Base-by-base conservation (phyloP, 1,284 basidiomycete species). In the Thecaphora frezii region DNA sequence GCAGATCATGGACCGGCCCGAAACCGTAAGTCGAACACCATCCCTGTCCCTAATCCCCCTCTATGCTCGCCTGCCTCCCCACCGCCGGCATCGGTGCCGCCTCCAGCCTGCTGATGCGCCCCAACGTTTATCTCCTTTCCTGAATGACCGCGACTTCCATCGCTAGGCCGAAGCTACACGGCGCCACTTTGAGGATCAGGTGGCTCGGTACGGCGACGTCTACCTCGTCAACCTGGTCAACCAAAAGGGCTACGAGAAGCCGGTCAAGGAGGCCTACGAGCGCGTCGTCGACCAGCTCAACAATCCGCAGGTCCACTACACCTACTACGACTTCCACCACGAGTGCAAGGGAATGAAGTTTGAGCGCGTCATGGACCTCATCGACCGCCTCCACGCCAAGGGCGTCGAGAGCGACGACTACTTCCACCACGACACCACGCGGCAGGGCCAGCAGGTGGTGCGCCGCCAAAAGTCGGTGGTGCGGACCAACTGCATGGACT, bases 261-360 rank as follows among this genome's bases (percentile, higher is more conserved):
- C 93, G 8, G 86, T 99, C 70, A 98, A 98, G 82, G 93, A 97
- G 58, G 93, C 90, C 0, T 97, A 90, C 77, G 96, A 98, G 80
- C 85, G 85, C 28, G 85, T 87, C 51, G 81, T 97, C 37, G 81
- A 78, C n/a, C 76, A 78, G 63, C 80, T 87, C 47, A 83, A 85
- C 60, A 71, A 88, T 30, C 83, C 86, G 5, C 82, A 86, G 45
- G 87, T 92, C 48, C 87, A 87, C 74, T 99, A 99, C 78, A 84
- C 90, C 61, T 97, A 97, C 83, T 99, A 96, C 78, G 96, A 99
- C 80, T 99, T 98, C 83, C 94, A 97, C 81, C 88, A 86, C 69
- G 93, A 97, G 80, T 97, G 94, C 84, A 90, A 88, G 78, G 86
- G 90, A 38, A 91, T 98, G 88, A 88, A 91, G 54, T 99, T 93